Percentiles rank a stretch among this genome's conserved stretches.
Evolutionary conservation across 495 filamentous ascomycete species (phyloP).

Genomic region (Aspergillus haitiensis): DNA sequence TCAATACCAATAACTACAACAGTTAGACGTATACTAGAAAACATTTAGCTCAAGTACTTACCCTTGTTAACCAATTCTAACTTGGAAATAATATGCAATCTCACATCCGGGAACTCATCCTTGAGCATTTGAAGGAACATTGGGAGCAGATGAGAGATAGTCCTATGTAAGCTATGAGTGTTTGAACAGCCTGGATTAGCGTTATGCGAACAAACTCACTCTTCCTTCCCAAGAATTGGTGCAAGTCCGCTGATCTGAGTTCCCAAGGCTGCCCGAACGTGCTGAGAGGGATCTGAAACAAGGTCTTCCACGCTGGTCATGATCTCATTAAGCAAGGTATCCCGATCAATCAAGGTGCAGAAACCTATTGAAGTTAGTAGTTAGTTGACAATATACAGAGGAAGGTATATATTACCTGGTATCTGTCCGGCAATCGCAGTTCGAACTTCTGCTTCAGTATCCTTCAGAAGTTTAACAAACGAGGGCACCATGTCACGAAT

Average conservation of each 20-base stretch:
- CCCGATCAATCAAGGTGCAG: conserved; percentile 81
- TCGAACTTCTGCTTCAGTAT: conserved; percentile 94
- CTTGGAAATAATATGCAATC: conserved; percentile 98
- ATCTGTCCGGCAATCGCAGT: conserved; percentile 98
- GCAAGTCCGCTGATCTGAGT: conserved; percentile 97
- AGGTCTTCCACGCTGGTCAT: conserved; percentile 96
- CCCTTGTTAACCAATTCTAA: conserved; percentile 96
- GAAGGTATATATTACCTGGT: conserved; percentile 59
- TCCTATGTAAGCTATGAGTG: conserved; percentile 52
- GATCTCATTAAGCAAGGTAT: conserved; percentile 89
- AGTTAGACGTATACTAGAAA: conserved; percentile 14
- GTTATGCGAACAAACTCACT: conserved; percentile 60
- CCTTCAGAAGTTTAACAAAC: conserved; percentile 96
- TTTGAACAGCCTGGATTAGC: background rate
- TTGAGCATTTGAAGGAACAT: conserved; percentile 99
- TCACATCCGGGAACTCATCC: conserved; percentile 97
- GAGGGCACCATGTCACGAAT: conserved; percentile 90
- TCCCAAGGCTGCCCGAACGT: conserved; percentile 91
- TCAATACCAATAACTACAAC: conserved; percentile 91
- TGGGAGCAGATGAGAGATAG: conserved; percentile 91
- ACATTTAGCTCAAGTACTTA: conserved; percentile 33
- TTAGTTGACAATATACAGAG: conserved; percentile 2
- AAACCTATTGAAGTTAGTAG: conserved; percentile 62
- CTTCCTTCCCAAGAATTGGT: conserved; percentile 95
- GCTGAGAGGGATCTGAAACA: conserved; percentile 92